A percentile compares a stretch with the other conserved stretches of the same genome.
These are phyloP conservation scores for Salvia sclarea DNA, from an alignment of 305 asterid genomes.

Conservation along the genomic window DNA sequence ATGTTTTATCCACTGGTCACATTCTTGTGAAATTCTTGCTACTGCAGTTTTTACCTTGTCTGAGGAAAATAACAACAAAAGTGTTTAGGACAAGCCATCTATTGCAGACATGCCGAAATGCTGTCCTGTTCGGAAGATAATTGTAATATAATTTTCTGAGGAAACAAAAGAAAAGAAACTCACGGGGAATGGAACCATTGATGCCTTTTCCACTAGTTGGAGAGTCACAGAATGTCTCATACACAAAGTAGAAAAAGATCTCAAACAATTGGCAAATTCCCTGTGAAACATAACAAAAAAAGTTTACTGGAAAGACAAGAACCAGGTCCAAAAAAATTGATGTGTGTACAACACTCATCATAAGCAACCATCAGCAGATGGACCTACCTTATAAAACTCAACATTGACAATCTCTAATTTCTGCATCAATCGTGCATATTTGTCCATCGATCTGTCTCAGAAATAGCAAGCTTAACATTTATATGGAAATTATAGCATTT, in stretches of 20 bases:
- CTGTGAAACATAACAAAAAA: slow-evolving; percentile 44
- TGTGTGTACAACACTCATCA: slow-evolving; percentile 1
- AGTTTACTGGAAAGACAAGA: slow-evolving; percentile 6
- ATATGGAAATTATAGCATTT: slow-evolving; percentile 21
- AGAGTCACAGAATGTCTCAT: slow-evolving; percentile 70
- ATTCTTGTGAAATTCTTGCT: slow-evolving; percentile 83
- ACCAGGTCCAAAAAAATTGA: neutral
- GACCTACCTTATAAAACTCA: slow-evolving; percentile 85
- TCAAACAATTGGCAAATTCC: slow-evolving; percentile 93
- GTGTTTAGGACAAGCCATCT: slow-evolving; percentile 30
- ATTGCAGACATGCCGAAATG: slow-evolving; percentile 27
- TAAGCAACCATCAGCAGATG: slow-evolving; percentile 26
- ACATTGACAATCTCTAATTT: slow-evolving; percentile 86
- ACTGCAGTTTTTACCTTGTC: slow-evolving; percentile 88
- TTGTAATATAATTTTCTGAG: slow-evolving; percentile 12
- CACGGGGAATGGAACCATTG: slow-evolving; percentile 63
- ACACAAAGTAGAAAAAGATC: slow-evolving; percentile 84
- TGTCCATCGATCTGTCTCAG: slow-evolving; percentile 85
- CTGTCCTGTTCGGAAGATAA: slow-evolving; percentile 10
- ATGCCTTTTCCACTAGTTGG: slow-evolving; percentile 66
- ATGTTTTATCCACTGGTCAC: slow-evolving; percentile 91
- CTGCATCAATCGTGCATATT: slow-evolving; percentile 97
- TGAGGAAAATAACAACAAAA: slow-evolving; percentile 46
- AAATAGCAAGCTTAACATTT: slow-evolving; percentile 38
- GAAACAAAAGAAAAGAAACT: slow-evolving; percentile 38